phyloP scores from a whole-genome alignment of 441 rosid species.

The Gossypium laxum region DNA sequence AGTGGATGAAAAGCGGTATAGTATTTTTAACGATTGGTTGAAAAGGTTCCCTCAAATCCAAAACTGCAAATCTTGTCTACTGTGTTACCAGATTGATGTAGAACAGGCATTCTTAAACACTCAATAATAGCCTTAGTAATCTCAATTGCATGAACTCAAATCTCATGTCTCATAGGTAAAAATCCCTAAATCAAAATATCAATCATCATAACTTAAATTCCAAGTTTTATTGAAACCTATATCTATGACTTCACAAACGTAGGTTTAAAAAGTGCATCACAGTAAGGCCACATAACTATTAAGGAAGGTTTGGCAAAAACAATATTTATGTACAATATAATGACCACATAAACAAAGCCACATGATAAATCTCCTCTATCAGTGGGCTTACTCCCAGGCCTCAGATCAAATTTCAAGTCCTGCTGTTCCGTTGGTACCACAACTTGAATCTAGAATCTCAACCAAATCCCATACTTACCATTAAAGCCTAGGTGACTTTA shows the following conservation, averaged over 20 bases:
- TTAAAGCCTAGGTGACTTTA: not conserved
- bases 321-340: not conserved
- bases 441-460: conserved; percentile 1
- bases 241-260: not conserved
- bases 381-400: not conserved
- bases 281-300: not conserved
- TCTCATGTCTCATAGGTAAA: not conserved
- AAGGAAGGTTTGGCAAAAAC: not conserved
- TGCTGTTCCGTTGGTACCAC: not conserved
- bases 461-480: not conserved
- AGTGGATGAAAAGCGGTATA: not conserved
- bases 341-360: not conserved
- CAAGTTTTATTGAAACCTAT: not conserved
- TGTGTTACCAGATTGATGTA: not conserved
- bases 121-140: not conserved
- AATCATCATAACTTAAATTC: not conserved
- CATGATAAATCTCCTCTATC: not conserved
- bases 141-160: conserved; percentile 3
- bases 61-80: not conserved
- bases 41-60: not conserved
- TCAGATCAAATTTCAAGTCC: not conserved
- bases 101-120: not conserved
- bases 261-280: not conserved
- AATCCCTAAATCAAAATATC: not conserved
- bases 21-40: not conserved